Evolutionary conservation across 2,329 filamentous ascomycete species (phyloP).

Genomic region (Neonectria hederae): DNA sequence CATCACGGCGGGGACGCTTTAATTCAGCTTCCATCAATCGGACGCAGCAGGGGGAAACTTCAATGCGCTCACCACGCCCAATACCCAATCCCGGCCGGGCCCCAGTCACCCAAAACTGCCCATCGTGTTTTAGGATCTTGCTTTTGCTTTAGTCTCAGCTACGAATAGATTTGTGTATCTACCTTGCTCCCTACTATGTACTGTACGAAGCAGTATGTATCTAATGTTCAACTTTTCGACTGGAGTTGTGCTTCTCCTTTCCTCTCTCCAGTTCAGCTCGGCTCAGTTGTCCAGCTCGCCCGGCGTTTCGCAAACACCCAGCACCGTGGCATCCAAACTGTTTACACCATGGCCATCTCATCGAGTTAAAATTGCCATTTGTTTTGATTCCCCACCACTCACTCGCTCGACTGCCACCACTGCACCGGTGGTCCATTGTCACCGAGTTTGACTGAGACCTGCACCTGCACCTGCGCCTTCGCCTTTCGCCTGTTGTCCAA

Average conservation of each 20-base stretch:
- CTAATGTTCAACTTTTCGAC: not conserved
- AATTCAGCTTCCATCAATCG: conserved; percentile 14
- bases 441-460: conserved; percentile 19
- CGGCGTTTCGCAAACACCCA: conserved; percentile 5
- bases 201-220: conserved; percentile 11
- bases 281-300: not conserved
- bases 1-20: conserved; percentile 1
- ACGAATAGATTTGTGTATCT: not conserved
- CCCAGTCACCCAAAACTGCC: conserved; percentile 25
- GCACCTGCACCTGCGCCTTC: not conserved
- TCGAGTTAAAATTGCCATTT: not conserved
- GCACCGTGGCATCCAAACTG: conserved; percentile 6
- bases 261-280: not conserved
- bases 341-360: conserved; percentile 7
- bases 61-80: conserved; percentile 19
- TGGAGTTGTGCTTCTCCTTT: not conserved
- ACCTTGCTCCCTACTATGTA: not conserved
- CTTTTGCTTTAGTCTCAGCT: conserved; percentile 35
- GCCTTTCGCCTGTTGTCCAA: not conserved
- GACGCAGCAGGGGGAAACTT: conserved; percentile 21
- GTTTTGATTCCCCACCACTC: not conserved
- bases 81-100: not conserved
- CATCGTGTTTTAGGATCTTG: conserved; percentile 28
- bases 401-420: not conserved
- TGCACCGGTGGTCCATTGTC: not conserved